phyloP scores from a whole-genome alignment of 2,329 filamentous ascomycete genomes.

The Aspergillus novofumigatus region DNA sequence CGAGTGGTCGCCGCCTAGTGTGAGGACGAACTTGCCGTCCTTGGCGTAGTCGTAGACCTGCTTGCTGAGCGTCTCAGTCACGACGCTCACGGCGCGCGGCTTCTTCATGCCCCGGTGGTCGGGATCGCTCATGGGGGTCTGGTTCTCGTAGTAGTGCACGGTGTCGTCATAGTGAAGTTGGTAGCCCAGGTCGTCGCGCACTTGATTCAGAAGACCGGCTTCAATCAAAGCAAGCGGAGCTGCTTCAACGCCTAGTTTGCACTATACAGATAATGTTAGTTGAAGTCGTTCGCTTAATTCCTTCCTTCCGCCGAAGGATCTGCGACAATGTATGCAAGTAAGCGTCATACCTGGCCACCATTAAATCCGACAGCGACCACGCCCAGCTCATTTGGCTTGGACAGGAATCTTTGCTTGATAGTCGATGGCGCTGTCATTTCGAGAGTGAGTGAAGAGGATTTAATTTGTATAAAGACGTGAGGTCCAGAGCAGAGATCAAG shows the following conservation, averaged over 20 bases:
- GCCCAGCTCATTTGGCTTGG: slow-evolving; percentile 73
- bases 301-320: not conserved
- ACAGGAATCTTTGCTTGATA: slow-evolving; percentile 70
- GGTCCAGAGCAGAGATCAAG: slow-evolving; percentile 3
- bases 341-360: slow-evolving; percentile 73
- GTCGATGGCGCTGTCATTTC: slow-evolving; percentile 55
- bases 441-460: slow-evolving; percentile 3
- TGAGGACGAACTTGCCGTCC: slow-evolving; percentile 81
- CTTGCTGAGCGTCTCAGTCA: slow-evolving; percentile 71
- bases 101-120: slow-evolving; percentile 92
- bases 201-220: slow-evolving; percentile 77
- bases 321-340: not conserved
- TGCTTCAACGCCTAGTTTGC: slow-evolving; percentile 86
- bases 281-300: not conserved
- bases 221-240: slow-evolving; percentile 86
- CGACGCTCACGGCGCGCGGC: slow-evolving; percentile 76
- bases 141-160: slow-evolving; percentile 76
- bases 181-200: slow-evolving; percentile 83
- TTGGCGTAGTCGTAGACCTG: slow-evolving; percentile 86
- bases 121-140: slow-evolving; percentile 67
- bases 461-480: slow-evolving; percentile 2
- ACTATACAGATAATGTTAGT: slow-evolving; percentile 46
- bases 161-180: slow-evolving; percentile 76
- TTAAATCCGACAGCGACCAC: slow-evolving; percentile 95
- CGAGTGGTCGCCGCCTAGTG: slow-evolving; percentile 91